These are phyloP conservation scores for Penicillium chermesinum DNA, from an alignment of 495 filamentous ascomycete species.

Conservation along the genomic window DNA sequence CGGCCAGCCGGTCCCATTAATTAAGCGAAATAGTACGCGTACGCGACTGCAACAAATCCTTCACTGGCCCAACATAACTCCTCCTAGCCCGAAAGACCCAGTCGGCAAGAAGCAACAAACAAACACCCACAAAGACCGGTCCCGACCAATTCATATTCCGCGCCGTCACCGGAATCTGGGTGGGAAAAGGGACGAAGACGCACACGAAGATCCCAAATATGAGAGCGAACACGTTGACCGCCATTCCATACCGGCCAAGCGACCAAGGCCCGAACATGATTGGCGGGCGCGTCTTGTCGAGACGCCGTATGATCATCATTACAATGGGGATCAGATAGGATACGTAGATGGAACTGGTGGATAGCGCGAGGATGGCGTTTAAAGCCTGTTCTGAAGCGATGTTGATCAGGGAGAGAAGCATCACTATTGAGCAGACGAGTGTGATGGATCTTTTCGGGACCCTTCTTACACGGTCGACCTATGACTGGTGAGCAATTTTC, in stretches of 20 bases:
- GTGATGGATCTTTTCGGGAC: conserved; percentile 31
- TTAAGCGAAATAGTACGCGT: background rate
- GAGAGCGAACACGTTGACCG: conserved; percentile 34
- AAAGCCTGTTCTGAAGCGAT: conserved; percentile 42
- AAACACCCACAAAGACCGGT: conserved; percentile 29
- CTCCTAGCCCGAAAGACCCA: conserved; percentile 32
- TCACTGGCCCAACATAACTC: conserved; percentile 13
- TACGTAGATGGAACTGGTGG: conserved; percentile 38
- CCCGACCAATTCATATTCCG: conserved; percentile 38
- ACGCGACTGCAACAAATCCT: conserved; percentile 5
- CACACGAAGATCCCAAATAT: conserved; percentile 31
- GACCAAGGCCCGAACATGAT: conserved; percentile 27
- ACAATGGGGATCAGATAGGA: conserved; percentile 47
- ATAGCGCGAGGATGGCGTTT: conserved; percentile 45
- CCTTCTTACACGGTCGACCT: conserved; percentile 13
- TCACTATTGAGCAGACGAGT: conserved; percentile 27
- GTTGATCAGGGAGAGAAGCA: conserved; percentile 47
- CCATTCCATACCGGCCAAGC: conserved; percentile 26
- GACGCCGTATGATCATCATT: conserved; percentile 28
- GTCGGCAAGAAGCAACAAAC: conserved; percentile 29
- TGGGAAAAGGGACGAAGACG: conserved; percentile 40
- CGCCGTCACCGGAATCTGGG: conserved; percentile 27
- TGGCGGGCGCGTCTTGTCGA: conserved; percentile 10
- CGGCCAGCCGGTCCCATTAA: background rate
- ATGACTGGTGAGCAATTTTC: background rate